Evolutionary conservation across 2,329 filamentous ascomycete species (phyloP).

Genomic region (Diaporthe ampelina): DNA sequence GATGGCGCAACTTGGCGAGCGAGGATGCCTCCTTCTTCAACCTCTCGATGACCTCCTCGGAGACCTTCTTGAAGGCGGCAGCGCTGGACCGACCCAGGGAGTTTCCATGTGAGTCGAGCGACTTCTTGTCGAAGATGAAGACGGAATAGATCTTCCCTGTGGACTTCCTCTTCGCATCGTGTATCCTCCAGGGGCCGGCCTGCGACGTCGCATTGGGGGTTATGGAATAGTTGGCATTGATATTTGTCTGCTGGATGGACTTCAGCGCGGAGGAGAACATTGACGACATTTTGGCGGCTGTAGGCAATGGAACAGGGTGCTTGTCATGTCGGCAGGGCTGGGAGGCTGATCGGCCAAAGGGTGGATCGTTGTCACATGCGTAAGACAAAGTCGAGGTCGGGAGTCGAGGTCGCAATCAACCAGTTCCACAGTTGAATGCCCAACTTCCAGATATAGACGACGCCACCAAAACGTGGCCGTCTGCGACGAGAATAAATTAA

Average conservation of each 20-base stretch:
- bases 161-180: conserved; percentile 96
- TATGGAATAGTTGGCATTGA: conserved; percentile 90
- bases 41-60: conserved; percentile 92
- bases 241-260: conserved; percentile 91
- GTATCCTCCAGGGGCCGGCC: conserved; percentile 96
- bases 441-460: conserved; percentile 18
- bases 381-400: conserved; percentile 19
- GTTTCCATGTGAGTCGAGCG: conserved; percentile 77
- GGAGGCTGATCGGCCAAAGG: conserved; percentile 24
- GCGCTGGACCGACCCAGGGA: conserved; percentile 72
- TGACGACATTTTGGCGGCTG: conserved; percentile 50
- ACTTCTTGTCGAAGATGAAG: conserved; percentile 94
- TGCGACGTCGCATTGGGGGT: conserved; percentile 81
- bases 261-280: conserved; percentile 98
- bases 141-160: conserved; percentile 91
- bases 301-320: conserved; percentile 40
- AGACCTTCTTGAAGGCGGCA: conserved; percentile 80
- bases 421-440: conserved; percentile 4
- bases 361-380: conserved; percentile 39
- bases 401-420: conserved; percentile 22
- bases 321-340: conserved; percentile 37
- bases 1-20: conserved; percentile 89
- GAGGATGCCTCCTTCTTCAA: conserved; percentile 93
- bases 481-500: conserved; percentile 17
- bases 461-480: conserved; percentile 1